Evolutionary conservation across 306 rosid species (phyloP).

Genomic region (Dryas octopetala): DNA sequence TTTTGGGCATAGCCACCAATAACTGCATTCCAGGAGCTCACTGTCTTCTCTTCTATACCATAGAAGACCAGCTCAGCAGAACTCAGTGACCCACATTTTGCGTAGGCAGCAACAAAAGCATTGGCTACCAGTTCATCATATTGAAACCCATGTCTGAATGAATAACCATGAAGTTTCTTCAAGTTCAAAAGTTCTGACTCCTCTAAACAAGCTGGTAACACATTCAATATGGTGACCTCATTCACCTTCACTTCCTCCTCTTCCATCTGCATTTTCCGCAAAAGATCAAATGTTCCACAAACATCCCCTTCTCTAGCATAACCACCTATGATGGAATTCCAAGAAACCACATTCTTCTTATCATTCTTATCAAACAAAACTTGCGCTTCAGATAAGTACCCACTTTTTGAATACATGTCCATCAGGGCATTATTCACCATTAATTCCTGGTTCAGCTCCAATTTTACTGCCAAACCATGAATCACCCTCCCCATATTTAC

Average conservation of each 20-base stretch:
- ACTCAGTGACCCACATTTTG: constrained; percentile 55
- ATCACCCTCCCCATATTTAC: constrained; percentile 53
- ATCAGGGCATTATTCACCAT: constrained; percentile 64
- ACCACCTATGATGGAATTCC: constrained; percentile 78
- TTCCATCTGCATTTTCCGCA: constrained; percentile 58
- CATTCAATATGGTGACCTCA: constrained; percentile 67
- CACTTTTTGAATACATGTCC: constrained; percentile 81
- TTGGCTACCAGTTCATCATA: constrained; percentile 60
- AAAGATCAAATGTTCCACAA: constrained; percentile 44
- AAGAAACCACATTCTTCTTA: constrained; percentile 64
- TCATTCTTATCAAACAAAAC: constrained; percentile 47
- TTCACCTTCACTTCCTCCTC: constrained; percentile 41
- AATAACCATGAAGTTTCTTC: constrained; percentile 72
- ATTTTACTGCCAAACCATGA: constrained; percentile 73
- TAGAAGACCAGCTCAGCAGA: constrained; percentile 57
- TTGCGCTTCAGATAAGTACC: constrained; percentile 44
- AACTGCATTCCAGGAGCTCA: constrained; percentile 80
- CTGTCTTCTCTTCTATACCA: constrained; percentile 51
- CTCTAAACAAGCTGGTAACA: constrained; percentile 62
- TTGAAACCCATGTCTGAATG: constrained; percentile 52
- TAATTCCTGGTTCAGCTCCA: constrained; percentile 48
- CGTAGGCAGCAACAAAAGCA: constrained; percentile 68
- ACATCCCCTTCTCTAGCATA: constrained; percentile 59
- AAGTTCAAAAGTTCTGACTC: constrained; percentile 44
- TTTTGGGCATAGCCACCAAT: constrained; percentile 68